Evolutionary conservation across 495 filamentous ascomycete genomes (phyloP).

Genomic region (Pseudevernia furfuracea): DNA sequence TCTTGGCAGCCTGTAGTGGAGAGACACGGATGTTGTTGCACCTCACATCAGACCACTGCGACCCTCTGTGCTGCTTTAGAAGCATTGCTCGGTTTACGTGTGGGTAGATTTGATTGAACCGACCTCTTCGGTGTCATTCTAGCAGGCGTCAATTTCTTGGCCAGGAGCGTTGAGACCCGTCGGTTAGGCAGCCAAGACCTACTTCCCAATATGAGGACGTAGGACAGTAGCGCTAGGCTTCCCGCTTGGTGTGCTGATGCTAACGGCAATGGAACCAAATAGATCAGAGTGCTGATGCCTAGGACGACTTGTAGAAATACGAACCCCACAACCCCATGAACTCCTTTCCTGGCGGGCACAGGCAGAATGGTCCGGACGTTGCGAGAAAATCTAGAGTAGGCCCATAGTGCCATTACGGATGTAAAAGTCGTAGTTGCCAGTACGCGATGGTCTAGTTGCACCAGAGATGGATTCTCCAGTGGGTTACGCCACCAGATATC

Average conservation of each 20-base stretch:
- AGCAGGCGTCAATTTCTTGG: slow-evolving; percentile 8
- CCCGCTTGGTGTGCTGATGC: slow-evolving; percentile 94
- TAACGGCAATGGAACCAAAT: slow-evolving; percentile 81
- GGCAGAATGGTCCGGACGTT: slow-evolving; percentile 58
- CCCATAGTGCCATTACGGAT: slow-evolving; percentile 65
- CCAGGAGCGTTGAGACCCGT: slow-evolving; percentile 39
- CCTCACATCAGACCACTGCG: background rate
- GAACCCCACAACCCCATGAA: slow-evolving; percentile 75
- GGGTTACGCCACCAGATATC: slow-evolving; percentile 95
- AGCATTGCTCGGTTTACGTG: slow-evolving; percentile 5
- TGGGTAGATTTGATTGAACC: slow-evolving; percentile 1
- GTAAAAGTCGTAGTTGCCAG: slow-evolving; percentile 84
- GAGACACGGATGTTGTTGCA: background rate
- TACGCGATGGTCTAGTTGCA: slow-evolving; percentile 92
- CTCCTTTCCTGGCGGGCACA: slow-evolving; percentile 54
- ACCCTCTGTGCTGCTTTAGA: slow-evolving; percentile 4
- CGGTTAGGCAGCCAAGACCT: slow-evolving; percentile 49
- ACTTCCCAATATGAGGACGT: slow-evolving; percentile 65
- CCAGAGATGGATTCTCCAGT: slow-evolving; percentile 90
- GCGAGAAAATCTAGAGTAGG: slow-evolving; percentile 60
- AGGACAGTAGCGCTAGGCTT: slow-evolving; percentile 74
- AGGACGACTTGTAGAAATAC: slow-evolving; percentile 73
- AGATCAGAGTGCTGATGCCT: slow-evolving; percentile 83
- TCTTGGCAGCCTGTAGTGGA: background rate
- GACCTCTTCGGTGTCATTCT: slow-evolving; percentile 6